Evolutionary conservation across 371 early-diverging fungal species (phyloP).

Genomic region (Syncephalastrum racemosum): DNA sequence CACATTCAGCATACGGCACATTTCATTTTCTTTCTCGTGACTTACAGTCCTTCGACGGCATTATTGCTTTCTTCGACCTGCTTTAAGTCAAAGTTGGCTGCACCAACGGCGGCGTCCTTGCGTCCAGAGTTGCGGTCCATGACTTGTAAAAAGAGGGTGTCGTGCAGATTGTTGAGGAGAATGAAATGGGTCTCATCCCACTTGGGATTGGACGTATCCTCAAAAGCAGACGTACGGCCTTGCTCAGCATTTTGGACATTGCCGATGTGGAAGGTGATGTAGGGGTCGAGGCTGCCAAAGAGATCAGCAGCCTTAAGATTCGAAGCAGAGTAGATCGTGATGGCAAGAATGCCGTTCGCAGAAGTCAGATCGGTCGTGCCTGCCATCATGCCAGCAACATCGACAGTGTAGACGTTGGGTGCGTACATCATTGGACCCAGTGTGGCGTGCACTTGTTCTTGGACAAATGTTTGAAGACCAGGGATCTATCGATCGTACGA

Average conservation of each 20-base stretch:
- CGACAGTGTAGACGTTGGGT: slow-evolving; percentile 82
- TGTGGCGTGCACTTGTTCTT: slow-evolving; percentile 78
- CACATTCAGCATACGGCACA: neutral
- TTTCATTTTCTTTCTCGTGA: neutral
- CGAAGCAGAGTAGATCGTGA: slow-evolving; percentile 76
- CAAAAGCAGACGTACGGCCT: slow-evolving; percentile 53
- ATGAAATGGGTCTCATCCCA: slow-evolving; percentile 50
- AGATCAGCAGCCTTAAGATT: slow-evolving; percentile 82
- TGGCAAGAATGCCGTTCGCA: slow-evolving; percentile 83
- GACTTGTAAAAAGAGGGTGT: slow-evolving; percentile 35
- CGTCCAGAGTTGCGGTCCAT: slow-evolving; percentile 48
- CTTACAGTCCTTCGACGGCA: slow-evolving; percentile 36
- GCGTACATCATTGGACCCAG: slow-evolving; percentile 85
- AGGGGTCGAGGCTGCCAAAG: slow-evolving; percentile 88
- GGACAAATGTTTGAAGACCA: slow-evolving; percentile 78
- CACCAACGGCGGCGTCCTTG: slow-evolving; percentile 43
- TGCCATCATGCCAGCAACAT: slow-evolving; percentile 83
- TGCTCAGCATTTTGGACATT: slow-evolving; percentile 63
- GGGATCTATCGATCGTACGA: slow-evolving; percentile 59
- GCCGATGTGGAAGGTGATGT: slow-evolving; percentile 68
- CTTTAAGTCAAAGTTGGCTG: slow-evolving; percentile 57
- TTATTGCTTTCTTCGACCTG: slow-evolving; percentile 49
- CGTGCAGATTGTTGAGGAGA: slow-evolving; percentile 38
- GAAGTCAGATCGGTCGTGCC: slow-evolving; percentile 55
- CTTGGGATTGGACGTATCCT: slow-evolving; percentile 56